Evolutionary conservation across 805 yeast genomes (phyloP).

Genomic region (Starmerella floricola): DNA sequence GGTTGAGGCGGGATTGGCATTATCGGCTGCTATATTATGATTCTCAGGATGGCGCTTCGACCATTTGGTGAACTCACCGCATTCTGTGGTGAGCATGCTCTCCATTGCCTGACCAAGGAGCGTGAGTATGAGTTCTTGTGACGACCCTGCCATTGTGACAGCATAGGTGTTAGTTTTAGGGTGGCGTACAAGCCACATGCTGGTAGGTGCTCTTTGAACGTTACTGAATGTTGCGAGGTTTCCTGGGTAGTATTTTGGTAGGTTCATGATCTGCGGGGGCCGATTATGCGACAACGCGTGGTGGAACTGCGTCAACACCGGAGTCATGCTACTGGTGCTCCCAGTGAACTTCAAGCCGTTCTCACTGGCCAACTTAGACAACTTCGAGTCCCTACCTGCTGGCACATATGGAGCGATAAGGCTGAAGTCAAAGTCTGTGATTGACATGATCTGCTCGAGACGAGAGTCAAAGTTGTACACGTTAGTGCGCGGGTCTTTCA

Average conservation of each 20-base stretch:
- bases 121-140: constrained; percentile 55
- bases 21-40: neutral
- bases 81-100: constrained; percentile 52
- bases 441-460: constrained; percentile 46
- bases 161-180: constrained; percentile 39
- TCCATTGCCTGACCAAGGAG: constrained; percentile 73
- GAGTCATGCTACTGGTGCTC: constrained; percentile 83
- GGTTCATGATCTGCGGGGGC: constrained; percentile 37
- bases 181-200: constrained; percentile 43
- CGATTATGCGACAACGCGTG: constrained; percentile 50
- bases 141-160: constrained; percentile 54
- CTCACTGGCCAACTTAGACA: constrained; percentile 39
- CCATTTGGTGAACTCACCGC: constrained; percentile 38
- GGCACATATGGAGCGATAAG: constrained; percentile 47
- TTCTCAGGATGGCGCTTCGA: constrained; percentile 21
- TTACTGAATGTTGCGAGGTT: constrained; percentile 30
- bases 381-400: constrained; percentile 49
- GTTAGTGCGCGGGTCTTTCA: constrained; percentile 66
- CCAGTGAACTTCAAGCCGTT: constrained; percentile 40
- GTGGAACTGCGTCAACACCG: constrained; percentile 62
- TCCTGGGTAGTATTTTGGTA: constrained; percentile 37
- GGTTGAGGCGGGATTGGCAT: constrained; percentile 18
- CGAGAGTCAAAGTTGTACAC: constrained; percentile 56
- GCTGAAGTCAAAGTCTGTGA: constrained; percentile 54
- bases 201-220: constrained; percentile 42